Base-by-base conservation (phyloP, 2,329 filamentous ascomycete genomes). In the Fusarium sp. region DNA sequence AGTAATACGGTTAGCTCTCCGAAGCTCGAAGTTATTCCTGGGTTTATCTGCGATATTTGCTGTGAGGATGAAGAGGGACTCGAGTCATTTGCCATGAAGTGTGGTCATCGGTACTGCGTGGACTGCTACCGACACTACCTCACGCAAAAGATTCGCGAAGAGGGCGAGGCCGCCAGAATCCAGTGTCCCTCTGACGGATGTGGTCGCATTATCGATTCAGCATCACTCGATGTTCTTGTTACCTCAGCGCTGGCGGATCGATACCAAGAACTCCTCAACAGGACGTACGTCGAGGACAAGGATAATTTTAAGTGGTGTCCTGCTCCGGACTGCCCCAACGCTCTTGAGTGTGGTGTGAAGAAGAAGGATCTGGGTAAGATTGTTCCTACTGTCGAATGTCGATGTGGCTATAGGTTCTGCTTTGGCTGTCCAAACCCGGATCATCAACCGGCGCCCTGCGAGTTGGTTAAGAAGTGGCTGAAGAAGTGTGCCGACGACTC, bases 401-500 rank as follows among this genome's bases (percentile, higher is more conserved):
- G 85, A 4, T 97, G 96, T 79, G 89, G 91, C 32, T 90, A 95
- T 75, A 87, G 89, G 67, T 99, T 98, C 81, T 99, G 96, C 81
- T 99, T 99, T 74, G 96, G 96, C 19, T 99, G 96, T 77, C 91
- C 92, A 10, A 85, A 95, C 30, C 88, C 86, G 65, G 96, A 99
- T 74, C 96, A 99, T 75, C 95, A 97, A 74, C 96, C 96, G 4
- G 92, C 95, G 4, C 95, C 96, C 0, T 99, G 96, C 77, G 86
- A 89, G 24, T 81, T 99, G 50, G 95, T 98, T 50, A 97, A 96
- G 85, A 91, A 88, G 76, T 99, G 96, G 96, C 80, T 99, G 14
- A 97, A 97, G 83, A 99, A 99, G 77, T 99, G 96, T 76, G 96
- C 96, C 57, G 96, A 99, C 77, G 96, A 99, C 75, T 97, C 93